A percentile compares a stretch with the other conserved stretches of the same genome.
phyloP scores from a whole-genome alignment of 2,329 filamentous ascomycete genomes.

The Blastomyces percursus region DNA sequence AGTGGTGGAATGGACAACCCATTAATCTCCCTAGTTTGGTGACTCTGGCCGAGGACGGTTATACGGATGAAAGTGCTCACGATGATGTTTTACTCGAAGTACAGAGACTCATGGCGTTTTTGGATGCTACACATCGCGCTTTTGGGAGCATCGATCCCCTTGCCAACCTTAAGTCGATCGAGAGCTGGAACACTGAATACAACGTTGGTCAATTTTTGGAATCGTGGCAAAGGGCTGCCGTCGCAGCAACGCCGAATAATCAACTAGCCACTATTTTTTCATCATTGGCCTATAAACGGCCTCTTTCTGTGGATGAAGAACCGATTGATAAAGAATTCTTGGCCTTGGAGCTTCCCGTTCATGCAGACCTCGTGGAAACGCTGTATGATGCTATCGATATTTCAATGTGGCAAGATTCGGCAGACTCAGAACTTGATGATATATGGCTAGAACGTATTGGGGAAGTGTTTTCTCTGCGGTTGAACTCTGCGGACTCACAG shows the following conservation, averaged over 20 bases:
- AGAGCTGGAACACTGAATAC: constrained; percentile 7
- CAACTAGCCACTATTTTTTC: constrained; percentile 37
- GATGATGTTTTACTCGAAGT: constrained; percentile 44
- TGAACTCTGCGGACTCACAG: constrained; percentile 22
- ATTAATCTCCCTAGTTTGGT: constrained; percentile 43
- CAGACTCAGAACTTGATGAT: constrained; percentile 32
- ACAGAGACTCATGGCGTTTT: constrained; percentile 51
- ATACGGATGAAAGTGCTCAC: constrained; percentile 21
- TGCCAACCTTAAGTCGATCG: constrained; percentile 22
- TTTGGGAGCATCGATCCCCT: constrained; percentile 48
- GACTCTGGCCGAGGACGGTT: constrained; percentile 29
- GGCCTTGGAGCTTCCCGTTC: constrained; percentile 29
- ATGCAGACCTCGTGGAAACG: constrained; percentile 30
- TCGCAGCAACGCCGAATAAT: constrained; percentile 32
- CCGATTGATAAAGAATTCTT: constrained; percentile 30
- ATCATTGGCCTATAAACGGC: constrained; percentile 34
- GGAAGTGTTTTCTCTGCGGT: constrained; percentile 45
- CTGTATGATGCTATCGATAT: constrained; percentile 46
- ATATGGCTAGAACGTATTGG: constrained; percentile 40
- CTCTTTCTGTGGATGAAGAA: constrained; percentile 18
- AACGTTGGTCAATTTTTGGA: constrained; percentile 37
- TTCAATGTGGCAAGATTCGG: constrained; percentile 38
- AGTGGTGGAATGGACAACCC: constrained; percentile 53
- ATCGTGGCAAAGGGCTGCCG: constrained; percentile 39
- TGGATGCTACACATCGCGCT: constrained; percentile 46